Evolutionary conservation across 2,329 filamentous ascomycete species (phyloP).

Genomic region (Ustulina deusta): DNA sequence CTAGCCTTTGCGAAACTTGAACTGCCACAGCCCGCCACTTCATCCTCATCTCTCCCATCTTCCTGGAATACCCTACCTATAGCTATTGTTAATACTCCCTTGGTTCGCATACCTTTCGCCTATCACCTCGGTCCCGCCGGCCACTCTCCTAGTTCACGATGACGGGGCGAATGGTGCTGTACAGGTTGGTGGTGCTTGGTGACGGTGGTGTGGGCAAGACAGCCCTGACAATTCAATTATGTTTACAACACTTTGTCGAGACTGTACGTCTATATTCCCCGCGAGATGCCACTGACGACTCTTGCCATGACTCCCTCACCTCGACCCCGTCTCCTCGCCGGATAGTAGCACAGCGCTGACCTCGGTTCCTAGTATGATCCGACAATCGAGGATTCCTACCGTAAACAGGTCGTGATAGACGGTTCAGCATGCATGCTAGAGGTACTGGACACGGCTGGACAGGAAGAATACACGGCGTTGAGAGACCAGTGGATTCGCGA

Average conservation of each 20-base stretch:
- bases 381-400: constrained; percentile 88
- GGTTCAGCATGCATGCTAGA: constrained; percentile 96
- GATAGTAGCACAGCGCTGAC: constrained; percentile 36
- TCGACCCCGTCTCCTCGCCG: neutral
- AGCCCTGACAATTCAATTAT: constrained; percentile 94
- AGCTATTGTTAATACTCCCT: constrained; percentile 35
- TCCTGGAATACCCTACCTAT: constrained; percentile 29
- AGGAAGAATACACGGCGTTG: constrained; percentile 97
- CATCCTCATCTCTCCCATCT: constrained; percentile 9
- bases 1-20: constrained; percentile 30
- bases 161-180: constrained; percentile 94
- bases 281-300: constrained; percentile 5
- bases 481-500: constrained; percentile 99
- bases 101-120: constrained; percentile 21
- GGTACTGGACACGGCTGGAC: constrained; percentile 95
- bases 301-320: neutral
- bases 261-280: constrained; percentile 68
- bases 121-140: constrained; percentile 46
- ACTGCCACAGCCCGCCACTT: constrained; percentile 22
- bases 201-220: constrained; percentile 96
- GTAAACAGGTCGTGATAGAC: constrained; percentile 93
- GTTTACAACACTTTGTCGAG: constrained; percentile 98
- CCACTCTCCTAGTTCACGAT: constrained; percentile 61
- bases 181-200: constrained; percentile 94
- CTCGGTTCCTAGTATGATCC: constrained; percentile 75